A percentile compares a stretch with the other conserved stretches of the same genome.
phyloP scores from a whole-genome alignment of 2,329 filamentous ascomycete species.

The Knufia fluminis region DNA sequence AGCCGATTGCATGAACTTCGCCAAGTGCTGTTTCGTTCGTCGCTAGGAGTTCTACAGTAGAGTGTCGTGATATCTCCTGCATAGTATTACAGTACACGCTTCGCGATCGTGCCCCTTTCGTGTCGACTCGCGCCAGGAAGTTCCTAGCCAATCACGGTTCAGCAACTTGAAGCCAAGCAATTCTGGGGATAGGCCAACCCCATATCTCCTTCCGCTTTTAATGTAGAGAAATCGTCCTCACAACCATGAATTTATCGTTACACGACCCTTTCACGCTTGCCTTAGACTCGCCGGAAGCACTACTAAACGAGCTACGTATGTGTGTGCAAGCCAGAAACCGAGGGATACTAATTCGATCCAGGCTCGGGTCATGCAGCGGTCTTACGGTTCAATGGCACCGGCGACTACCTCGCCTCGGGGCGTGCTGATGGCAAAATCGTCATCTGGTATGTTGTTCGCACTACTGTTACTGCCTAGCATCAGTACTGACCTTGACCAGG shows the following conservation, averaged over 20 bases:
- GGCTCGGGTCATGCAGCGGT: constrained; percentile 56
- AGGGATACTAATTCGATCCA: constrained; percentile 22
- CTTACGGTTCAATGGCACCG: constrained; percentile 82
- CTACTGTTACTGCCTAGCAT: neutral
- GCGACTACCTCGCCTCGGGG: constrained; percentile 89
- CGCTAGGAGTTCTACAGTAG: too few relatives aligned
- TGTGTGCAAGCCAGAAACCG: too few relatives aligned
- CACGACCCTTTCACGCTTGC: constrained; percentile 63
- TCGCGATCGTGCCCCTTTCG: neutral
- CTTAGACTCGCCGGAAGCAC: constrained; percentile 80
- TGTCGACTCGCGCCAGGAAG: neutral
- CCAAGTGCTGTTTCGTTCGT: too few relatives aligned
- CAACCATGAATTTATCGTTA: constrained; percentile 59
- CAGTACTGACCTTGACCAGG: constrained; percentile 21
- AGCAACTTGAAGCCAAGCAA: neutral
- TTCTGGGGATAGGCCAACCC: neutral
- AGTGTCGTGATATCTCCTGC: too few relatives aligned
- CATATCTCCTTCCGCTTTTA: neutral
- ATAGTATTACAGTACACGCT: too few relatives aligned
- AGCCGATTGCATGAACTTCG: too few relatives aligned
- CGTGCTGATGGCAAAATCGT: constrained; percentile 88
- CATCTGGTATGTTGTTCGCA: constrained; percentile 44
- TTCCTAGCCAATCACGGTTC: neutral
- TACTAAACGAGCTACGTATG: constrained; percentile 75
- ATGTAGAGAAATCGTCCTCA: neutral